phyloP scores from a whole-genome alignment of 2,329 filamentous ascomycete species.

The Pseudomassariella vexata region DNA sequence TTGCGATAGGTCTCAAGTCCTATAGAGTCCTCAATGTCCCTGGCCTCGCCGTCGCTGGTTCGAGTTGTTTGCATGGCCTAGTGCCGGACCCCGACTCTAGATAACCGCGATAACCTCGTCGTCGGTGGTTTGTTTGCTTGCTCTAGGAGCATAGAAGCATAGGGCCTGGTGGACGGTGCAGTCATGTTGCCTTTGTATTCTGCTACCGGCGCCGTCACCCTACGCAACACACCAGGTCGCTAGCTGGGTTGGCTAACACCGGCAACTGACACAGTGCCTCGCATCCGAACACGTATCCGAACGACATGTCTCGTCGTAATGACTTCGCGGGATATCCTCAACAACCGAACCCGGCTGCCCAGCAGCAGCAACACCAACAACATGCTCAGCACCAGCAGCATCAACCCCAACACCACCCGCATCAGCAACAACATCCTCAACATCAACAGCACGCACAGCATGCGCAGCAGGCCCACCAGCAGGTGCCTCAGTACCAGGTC shows the following conservation, averaged over 20 bases:
- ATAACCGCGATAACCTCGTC: no score
- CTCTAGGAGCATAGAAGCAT: no score
- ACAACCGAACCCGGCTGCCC: slow-evolving; percentile 23
- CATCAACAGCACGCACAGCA: slow-evolving; percentile 32
- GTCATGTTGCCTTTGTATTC: no score
- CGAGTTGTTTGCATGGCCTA: no score
- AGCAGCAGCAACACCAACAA: slow-evolving; percentile 25
- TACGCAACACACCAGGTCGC: slow-evolving; percentile 15
- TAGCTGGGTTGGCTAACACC: neutral
- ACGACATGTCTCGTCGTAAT: slow-evolving; percentile 44
- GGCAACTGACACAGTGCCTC: slow-evolving; percentile 28
- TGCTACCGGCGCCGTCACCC: slow-evolving; percentile 10
- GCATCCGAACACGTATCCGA: slow-evolving; percentile 39
- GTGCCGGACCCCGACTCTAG: no score
- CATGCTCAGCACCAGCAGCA: slow-evolving; percentile 23
- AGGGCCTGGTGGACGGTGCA: no score
- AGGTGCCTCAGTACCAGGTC: no score
- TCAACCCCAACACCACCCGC: slow-evolving; percentile 27
- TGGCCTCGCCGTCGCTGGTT: no score
- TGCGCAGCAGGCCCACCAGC: slow-evolving; percentile 18
- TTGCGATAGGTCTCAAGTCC: no score
- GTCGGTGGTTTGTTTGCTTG: no score
- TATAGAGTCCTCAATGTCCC: no score
- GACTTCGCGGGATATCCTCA: slow-evolving; percentile 28
- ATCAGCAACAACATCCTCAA: slow-evolving; percentile 18